Base-by-base conservation (phyloP, 2,329 filamentous ascomycete species). In the Microdochium nivale region DNA sequence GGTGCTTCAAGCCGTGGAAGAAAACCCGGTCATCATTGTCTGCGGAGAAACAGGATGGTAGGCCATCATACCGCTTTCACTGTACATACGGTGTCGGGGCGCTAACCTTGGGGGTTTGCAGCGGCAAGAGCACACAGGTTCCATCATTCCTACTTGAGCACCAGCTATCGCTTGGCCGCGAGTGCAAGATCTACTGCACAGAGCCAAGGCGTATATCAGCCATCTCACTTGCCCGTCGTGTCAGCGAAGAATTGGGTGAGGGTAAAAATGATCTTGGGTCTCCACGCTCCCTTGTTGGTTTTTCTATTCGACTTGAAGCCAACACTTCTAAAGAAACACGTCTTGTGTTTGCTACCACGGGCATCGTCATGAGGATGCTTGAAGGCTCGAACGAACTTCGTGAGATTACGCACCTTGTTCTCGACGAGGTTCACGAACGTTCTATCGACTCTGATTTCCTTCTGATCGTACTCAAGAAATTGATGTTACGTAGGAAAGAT, bases 281-380 rank as follows among this genome's bases (percentile, higher is more conserved):
- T 0, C 72, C 75, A 43, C 79, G 87, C 50, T 97, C 94, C 2
- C 76, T 99, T 2, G 86, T 99, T 23, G 94, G 94, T 46, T 99
- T 95, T 72, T 90, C 94, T 1, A 96, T 99, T 59, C 83, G 94
- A 19, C 74, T 99, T 21, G 94, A 99, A 67, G 88, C 90, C 48
- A 95, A 95, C 60, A 87, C 87, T 0, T 86, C 84, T 16, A 80
- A 83, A 27, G 84, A 90, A 59, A 97, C 91, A 2, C 79, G 89
- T 49, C 79, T 99, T 25, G 83, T 97, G 5, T 99, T 90, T 68
- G 94, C 94, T 50, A 96, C 87, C 2, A 87, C 83, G 5, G 83
- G 94, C 72, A 95, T 99, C 53, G 90, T 99, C n/a, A 88, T 99
- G 76, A 84, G 94, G 25, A 97, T 99, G 92, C 77, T 99, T 14